phyloP scores from a whole-genome alignment of 257 asterid species.

The Scutellaria barbata region DNA sequence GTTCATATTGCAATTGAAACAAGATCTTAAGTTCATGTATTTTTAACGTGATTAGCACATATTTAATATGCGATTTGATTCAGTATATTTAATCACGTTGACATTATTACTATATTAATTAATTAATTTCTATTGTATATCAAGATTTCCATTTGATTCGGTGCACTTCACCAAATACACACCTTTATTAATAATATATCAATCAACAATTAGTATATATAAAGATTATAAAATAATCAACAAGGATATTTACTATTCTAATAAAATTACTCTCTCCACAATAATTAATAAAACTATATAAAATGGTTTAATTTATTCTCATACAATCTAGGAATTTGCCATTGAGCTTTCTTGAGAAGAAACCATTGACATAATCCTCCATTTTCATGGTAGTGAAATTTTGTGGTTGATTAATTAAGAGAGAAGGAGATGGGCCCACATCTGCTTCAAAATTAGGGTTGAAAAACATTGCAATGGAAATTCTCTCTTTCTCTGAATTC shows the following conservation, averaged over 20 bases:
- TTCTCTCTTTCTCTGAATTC: constrained; percentile 62
- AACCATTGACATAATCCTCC: constrained; percentile 54
- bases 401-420: constrained; percentile 38
- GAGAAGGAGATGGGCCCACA: constrained; percentile 55
- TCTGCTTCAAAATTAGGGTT: constrained; percentile 57
- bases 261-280: no score
- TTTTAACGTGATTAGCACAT: no score
- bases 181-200: no score
- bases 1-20: no score
- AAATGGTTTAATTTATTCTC: constrained; percentile 35
- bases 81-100: not conserved
- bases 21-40: no score
- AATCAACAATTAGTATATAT: not conserved
- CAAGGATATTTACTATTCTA: no score
- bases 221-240: not conserved
- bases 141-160: not conserved
- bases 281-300: not conserved
- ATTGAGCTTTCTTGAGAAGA: constrained; percentile 59
- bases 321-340: constrained; percentile 58
- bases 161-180: not conserved
- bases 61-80: not conserved
- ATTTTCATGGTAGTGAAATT: constrained; percentile 43
- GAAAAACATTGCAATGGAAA: constrained; percentile 63
- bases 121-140: not conserved
- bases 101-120: not conserved